phyloP scores from a whole-genome alignment of 345 rosid species.

The Sonneratia caseolaris region DNA sequence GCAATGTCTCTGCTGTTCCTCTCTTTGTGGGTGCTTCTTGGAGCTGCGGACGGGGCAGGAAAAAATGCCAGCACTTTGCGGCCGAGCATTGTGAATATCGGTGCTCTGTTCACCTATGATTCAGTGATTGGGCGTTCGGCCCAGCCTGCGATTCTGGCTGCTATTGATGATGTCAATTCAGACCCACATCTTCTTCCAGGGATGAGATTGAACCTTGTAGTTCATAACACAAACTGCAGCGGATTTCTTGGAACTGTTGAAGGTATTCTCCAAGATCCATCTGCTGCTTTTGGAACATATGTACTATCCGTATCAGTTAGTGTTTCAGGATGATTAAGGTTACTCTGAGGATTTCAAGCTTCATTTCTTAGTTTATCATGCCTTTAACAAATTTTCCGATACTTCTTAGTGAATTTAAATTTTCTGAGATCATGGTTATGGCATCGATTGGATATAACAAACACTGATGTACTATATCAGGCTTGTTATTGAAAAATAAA shows the following conservation, averaged over 20 bases:
- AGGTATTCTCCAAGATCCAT: conserved; percentile 35
- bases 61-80: conserved; percentile 22
- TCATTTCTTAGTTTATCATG: too few relatives aligned
- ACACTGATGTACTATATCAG: too few relatives aligned
- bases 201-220: conserved; percentile 32
- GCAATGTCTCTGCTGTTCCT: conserved; percentile 24
- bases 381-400: too few relatives aligned
- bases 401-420: background rate
- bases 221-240: conserved; percentile 70
- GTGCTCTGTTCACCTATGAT: conserved; percentile 57
- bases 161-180: conserved; percentile 60
- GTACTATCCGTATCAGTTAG: too few relatives aligned
- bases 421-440: background rate
- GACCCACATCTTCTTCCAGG: conserved; percentile 48
- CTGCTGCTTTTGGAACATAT: background rate
- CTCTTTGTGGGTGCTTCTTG: conserved; percentile 26
- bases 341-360: too few relatives aligned
- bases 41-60: conserved; percentile 27
- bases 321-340: too few relatives aligned
- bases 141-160: conserved; percentile 46
- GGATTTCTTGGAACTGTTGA: conserved; percentile 74
- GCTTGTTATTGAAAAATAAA: too few relatives aligned
- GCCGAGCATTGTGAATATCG: conserved; percentile 45
- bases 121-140: conserved; percentile 78
- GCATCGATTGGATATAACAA: background rate